Base-by-base conservation (phyloP, 495 filamentous ascomycete genomes). In the Sordaria brevicollis region DNA sequence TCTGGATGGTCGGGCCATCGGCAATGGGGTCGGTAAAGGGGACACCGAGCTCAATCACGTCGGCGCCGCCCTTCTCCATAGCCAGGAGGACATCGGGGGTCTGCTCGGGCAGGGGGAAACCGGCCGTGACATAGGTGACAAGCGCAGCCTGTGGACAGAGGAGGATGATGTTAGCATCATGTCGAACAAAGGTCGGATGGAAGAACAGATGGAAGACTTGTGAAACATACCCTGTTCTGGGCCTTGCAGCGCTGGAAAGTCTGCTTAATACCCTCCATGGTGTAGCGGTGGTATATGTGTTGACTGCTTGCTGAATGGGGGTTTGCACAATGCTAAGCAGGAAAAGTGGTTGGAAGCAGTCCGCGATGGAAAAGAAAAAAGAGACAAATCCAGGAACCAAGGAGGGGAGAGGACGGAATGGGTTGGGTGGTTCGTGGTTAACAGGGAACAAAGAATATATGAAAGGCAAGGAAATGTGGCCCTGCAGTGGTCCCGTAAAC, bases 1-100 rank as follows among this genome's bases (percentile, higher is more conserved):
- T 94, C 80, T 97, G 94, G 74, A 97, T 97, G 4, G 93, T 96
- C 10, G 94, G 93, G 10, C 94, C 94, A 80, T 97, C 94, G 68
- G 93, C 94, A 81, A 97, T 97, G 25, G 95, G 95, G 76, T 99
- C 95, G 67, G 96, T 97, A 86, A 99, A 99, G 57, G 96, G 96
- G 43, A 97, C 84, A 57, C 93, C 93, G 68, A 94, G 86, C 78
- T 94, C 92, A 70, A 94, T 92, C 70, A 94, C 79, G 78, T 94
- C 92, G 71, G 94, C 91, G 73, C 96, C 95, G 76, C 95, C 96
- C 78, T 89, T 91, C 82, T 99, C 92, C 88, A 98, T 89, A 36
- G 88, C 92, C 49, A 98, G 81, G 75, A 99, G 79, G 71, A 97
- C 89, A 78, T 93, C 88, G 43, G 92, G 89, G 1, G 93, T 93